These are phyloP conservation scores for Mycena vitilis DNA, from an alignment of 768 basidiomycete species.

Conservation along the genomic window DNA sequence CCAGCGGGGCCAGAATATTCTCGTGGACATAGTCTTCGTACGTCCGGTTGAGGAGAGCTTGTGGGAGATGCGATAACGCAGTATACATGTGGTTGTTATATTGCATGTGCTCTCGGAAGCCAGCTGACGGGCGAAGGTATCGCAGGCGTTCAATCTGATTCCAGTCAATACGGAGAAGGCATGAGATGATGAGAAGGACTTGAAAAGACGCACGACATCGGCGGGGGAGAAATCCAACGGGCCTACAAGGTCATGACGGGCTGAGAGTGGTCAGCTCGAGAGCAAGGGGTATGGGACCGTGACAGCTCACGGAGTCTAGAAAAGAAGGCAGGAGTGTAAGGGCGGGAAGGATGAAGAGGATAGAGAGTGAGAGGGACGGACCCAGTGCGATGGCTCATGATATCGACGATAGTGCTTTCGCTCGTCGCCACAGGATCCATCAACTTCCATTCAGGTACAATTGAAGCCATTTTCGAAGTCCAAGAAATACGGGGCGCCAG, in stretches of 20 bases:
- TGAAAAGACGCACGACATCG: slow-evolving; percentile 20
- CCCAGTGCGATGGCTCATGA: slow-evolving; percentile 34
- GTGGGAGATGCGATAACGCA: slow-evolving; percentile 32
- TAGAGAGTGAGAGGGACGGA: too few relatives aligned
- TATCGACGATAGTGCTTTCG: slow-evolving; percentile 28
- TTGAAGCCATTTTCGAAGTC: slow-evolving; percentile 39
- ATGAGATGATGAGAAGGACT: too few relatives aligned
- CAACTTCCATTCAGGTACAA: slow-evolving; percentile 43
- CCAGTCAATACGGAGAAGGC: neutral
- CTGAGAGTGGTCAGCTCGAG: too few relatives aligned
- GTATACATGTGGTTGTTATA: slow-evolving; percentile 41
- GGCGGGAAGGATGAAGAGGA: too few relatives aligned
- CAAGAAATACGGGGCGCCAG: slow-evolving; percentile 42
- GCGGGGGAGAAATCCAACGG: neutral
- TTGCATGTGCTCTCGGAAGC: slow-evolving; percentile 36
- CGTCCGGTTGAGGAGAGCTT: slow-evolving; percentile 26
- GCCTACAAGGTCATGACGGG: slow-evolving; percentile 31
- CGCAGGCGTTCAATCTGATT: slow-evolving; percentile 28
- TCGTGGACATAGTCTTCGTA: slow-evolving; percentile 43
- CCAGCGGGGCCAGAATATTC: slow-evolving; percentile 43
- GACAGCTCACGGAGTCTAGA: too few relatives aligned
- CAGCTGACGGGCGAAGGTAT: slow-evolving; percentile 36
- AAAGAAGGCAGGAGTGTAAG: too few relatives aligned
- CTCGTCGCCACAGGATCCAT: slow-evolving; percentile 39
- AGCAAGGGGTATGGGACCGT: too few relatives aligned